Conservation (phyloP, 2,329 filamentous ascomycete species). For the Beauveria brongniartii region DNA sequence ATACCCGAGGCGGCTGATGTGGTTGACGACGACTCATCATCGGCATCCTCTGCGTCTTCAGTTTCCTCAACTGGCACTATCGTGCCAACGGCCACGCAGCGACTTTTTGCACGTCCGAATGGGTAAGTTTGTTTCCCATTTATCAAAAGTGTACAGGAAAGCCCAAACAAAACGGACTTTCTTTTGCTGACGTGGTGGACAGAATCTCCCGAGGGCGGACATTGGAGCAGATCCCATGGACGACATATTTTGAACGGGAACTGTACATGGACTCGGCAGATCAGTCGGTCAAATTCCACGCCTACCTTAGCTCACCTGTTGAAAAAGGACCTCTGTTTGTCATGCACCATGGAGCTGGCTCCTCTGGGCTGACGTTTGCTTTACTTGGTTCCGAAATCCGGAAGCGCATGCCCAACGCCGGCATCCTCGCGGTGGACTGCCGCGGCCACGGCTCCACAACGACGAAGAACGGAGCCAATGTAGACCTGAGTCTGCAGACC, state of each 20-base stretch:
- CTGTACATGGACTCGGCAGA: slow-evolving; percentile 56
- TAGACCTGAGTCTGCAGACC: slow-evolving; percentile 65
- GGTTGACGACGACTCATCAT: slow-evolving; percentile 58
- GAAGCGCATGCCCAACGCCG: slow-evolving; percentile 68
- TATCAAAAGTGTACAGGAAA: neutral
- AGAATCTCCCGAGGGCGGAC: slow-evolving; percentile 45
- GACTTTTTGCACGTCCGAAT: slow-evolving; percentile 63
- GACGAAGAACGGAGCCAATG: slow-evolving; percentile 29
- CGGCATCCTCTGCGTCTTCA: slow-evolving; percentile 57
- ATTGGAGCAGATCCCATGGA: slow-evolving; percentile 69
- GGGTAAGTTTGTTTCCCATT: slow-evolving; percentile 39
- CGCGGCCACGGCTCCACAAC: slow-evolving; percentile 74
- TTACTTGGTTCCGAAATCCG: slow-evolving; percentile 69
- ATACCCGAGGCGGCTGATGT: slow-evolving; percentile 37
- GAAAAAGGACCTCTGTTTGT: slow-evolving; percentile 76
- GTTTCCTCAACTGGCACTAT: slow-evolving; percentile 90
- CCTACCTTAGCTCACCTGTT: slow-evolving; percentile 76
- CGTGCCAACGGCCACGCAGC: slow-evolving; percentile 66
- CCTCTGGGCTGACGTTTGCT: slow-evolving; percentile 87
- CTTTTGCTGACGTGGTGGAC: slow-evolving; percentile 2
- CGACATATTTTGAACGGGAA: slow-evolving; percentile 83
- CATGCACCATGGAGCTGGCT: slow-evolving; percentile 90
- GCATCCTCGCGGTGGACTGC: slow-evolving; percentile 78
- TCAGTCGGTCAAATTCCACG: slow-evolving; percentile 61
- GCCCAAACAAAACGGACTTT: neutral